Base-by-base conservation (phyloP, 2,329 filamentous ascomycete genomes). In the Aspergillaceae sp. region DNA sequence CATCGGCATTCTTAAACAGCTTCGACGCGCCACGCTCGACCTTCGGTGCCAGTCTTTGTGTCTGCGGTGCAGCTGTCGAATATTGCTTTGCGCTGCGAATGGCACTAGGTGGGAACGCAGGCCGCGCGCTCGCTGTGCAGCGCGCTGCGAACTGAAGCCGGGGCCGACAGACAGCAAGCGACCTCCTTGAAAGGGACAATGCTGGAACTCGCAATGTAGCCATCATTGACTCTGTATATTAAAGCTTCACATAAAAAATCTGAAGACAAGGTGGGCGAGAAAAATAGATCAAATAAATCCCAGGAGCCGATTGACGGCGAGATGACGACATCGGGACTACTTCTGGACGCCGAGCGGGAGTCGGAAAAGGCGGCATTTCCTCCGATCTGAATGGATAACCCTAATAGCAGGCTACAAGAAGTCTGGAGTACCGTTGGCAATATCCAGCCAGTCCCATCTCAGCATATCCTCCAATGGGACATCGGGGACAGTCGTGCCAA, bases 381-480 rank as follows among this genome's bases (percentile, higher is more conserved):
- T 27, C 45, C 42, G 29, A 34, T 28, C 29, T 19, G 10, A 7
- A 36, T 11, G 34, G 11, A 38, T 3, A 7, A 38, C 9, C 8
- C 7, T 26, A 19, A 8, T 19, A n/a, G 11, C 5, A 19, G 4
- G 10, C 26, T 3, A 29, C 28, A 7, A 30, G 44, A 65, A 58
- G n/a, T 64, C 61, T 4, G 52, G 32, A 19, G 42, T 46, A 45
- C 56, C 27, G 26, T 10, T 62, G 6, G 54, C 57, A 51, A 65
- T 74, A 48, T 75, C 74, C 28, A 80, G 61, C 74, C 77, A 79
- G 50, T 80, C 76, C 61, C 78, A 74, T 48, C 74, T 76, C 35
- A 73, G 73, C 62, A 78, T 73, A 41, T 83, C 78, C 35, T 82
- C 78, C 66, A 79, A 75, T 0, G 77, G 75, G 6, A 83, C 67